Evolutionary conservation across 1,284 basidiomycete genomes (phyloP), one percentile per base, ranked within the genome.

Genomic region (Melampsora americana): DNA sequence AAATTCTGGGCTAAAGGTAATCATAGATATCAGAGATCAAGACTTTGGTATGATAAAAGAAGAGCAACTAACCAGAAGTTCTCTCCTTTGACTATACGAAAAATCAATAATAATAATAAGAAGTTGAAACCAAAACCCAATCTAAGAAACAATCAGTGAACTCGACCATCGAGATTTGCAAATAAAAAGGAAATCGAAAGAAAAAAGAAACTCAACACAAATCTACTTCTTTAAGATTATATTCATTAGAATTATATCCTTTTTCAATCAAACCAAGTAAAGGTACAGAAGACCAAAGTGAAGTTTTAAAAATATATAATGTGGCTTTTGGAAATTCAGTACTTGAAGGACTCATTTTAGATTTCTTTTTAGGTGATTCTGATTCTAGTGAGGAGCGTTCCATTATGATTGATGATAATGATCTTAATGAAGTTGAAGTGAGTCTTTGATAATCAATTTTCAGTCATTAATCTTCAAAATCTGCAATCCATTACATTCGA

Each of bases 201-300:
- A n/a, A 56, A 56, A 16, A 3, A 53, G 12, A 56, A 56, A 56
- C 26, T 23, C 53, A 56, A 56, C 53, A 56, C 12, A 56, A 28
- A 56, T 56, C 26, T 6, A 56, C 53, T 28, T n/a, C 26, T n/a
- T 28, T 56, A 28, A 56, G 53, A 56, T 56, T 56, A 56, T 56
- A 56, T 28, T 56, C n/a, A 56, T 56, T 12, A 14, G 5, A 3
- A 23, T n/a, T 56, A 56, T 56, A 56, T 9, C 53, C 53, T 56
- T 56, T 56, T 28, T 56, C 53, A 56, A 56, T n/a, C 14, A 56
- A 56, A 28, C 53, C 53, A 56, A 56, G 53, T 56, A 23, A 28
- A 56, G 53, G 53, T 9, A 56, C 53, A 5, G 53, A 56, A 23
- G 53, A n/a, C 53, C 53, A 56, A 23, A 56, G 5, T 14, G 53